Base-by-base conservation (phyloP, 225 moss, liverwort and hornwort genomes). In the Pseudisothecium myosuroides region DNA sequence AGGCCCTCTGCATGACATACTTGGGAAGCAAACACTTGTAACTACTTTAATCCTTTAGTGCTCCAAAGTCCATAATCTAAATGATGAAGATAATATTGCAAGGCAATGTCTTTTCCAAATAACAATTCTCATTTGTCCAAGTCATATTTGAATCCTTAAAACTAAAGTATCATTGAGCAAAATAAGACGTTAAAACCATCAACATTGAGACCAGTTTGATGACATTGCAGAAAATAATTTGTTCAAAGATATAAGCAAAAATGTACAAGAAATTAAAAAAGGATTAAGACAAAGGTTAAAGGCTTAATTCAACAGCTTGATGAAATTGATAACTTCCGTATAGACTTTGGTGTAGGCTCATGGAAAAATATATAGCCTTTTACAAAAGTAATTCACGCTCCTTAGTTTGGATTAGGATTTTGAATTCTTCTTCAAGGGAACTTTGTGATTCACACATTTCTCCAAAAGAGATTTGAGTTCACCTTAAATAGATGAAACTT, bases 21-120 rank as follows among this genome's bases (percentile, higher is more conserved):
- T 37, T 67, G 0, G 2, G 0, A 50, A 50, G 32, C 7, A 19
- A 32, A 76, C 2, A 2, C 0, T 20, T 12, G 8, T 32, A 2
- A 49, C 11, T 19, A 11, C 7, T 49, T 20, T 8, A 32, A 12
- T 1, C 31, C 4, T 10, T 12, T 4, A 19, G 18, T 7, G 29
- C 11, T 49, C 49, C 49, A 49, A 49, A 49, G 49, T 49, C 49
- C 17, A 19, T 12, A 10, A 18, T 47, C 31, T 47, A 14, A 41
- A 47, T 49, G 49, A 49, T 19, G 2, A 75, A 75, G 10, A 17
- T 73, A 17, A 29, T 45, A 73, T 17, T 73, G 10, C 2, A 45
- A 29, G 10, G 6, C 29, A 17, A 45, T 23, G 5, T 9, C 11
- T 45, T 45, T 10, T 17, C 29, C 11, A 29, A 73, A 45, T 17